Percentiles rank a stretch among this genome's conserved stretches.
Conservation (phyloP, 805 yeast species). For the Myxozyma nipponensis region DNA sequence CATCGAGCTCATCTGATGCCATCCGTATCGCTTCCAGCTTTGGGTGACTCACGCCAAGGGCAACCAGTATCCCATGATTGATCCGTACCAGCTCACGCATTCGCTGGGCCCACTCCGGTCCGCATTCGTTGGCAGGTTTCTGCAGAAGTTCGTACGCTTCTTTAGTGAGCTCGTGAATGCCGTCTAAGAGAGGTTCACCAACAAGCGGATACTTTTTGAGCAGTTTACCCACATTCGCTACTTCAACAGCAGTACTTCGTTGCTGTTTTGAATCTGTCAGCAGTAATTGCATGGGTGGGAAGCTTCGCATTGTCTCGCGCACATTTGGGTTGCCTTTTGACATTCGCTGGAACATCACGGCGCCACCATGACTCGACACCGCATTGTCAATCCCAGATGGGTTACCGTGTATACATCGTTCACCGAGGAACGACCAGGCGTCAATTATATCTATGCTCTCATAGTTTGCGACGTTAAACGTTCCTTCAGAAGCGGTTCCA, state of each 20-base stretch:
- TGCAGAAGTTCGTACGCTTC: constrained; percentile 64
- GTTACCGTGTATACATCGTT: constrained; percentile 91
- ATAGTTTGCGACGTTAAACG: constrained; percentile 24
- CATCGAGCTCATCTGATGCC: constrained; percentile 54
- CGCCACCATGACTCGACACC: constrained; percentile 94
- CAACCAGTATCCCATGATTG: constrained; percentile 81
- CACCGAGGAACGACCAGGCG: constrained; percentile 88
- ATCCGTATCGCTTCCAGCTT: constrained; percentile 71
- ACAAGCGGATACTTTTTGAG: constrained; percentile 53
- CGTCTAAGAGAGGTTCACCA: constrained; percentile 56
- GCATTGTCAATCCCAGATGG: constrained; percentile 97
- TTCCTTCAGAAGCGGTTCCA: constrained; percentile 31
- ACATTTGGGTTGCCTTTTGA: constrained; percentile 17
- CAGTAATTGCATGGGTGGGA: constrained; percentile 70
- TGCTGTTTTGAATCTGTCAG: constrained; percentile 86
- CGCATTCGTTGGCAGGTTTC: constrained; percentile 39
- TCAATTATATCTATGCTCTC: constrained; percentile 62
- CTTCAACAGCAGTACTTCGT: constrained; percentile 78
- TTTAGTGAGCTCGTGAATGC: constrained; percentile 70
- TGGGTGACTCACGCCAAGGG: constrained; percentile 92
- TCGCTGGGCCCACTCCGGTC: constrained; percentile 22
- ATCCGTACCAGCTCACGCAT: constrained; percentile 65
- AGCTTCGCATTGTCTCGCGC: constrained; percentile 37
- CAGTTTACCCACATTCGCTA: constrained; percentile 64
- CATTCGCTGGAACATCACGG: constrained; percentile 76